Base-by-base conservation (phyloP, 495 filamentous ascomycete genomes). In the Daldinia decipiens region DNA sequence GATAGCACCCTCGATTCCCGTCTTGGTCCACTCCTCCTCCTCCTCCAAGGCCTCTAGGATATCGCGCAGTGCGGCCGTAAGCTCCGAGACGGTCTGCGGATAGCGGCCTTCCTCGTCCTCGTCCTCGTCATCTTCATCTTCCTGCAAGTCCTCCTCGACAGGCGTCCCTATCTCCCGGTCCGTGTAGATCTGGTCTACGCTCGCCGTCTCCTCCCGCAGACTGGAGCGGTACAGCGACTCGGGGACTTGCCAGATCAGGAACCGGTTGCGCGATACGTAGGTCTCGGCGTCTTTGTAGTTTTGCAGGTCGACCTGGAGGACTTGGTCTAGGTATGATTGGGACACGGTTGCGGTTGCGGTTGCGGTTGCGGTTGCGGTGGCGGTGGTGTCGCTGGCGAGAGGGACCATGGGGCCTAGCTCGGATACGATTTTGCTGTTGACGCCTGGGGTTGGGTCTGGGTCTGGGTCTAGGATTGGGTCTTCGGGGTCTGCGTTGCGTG, bases 301-400 rank as follows among this genome's bases (percentile, higher is more conserved):
- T 53, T 86, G 82, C n/a, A 85, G 79, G 74, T 92, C 90, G 5
- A 84, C 79, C 17, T 80, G 78, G 29, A 95, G 76, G 40, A 96
- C 77, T 1, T 78, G 73, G 11, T 78, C 68, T 31, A 93, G 53
- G 62, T 84, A 85, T 21, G 69, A 62, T 55, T 59, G 56, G 27
- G 67, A 72, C 5, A 72, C 15, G 5, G 26, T 29, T 3, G 27
- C n/a, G n/a, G 15, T 45, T 12, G 15, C 36, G 31, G 7, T n/a
- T n/a, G n/a, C n/a, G n/a, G n/a, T n/a, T n/a, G n/a, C 4, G 32
- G 32, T 26, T 9, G 69, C 6, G n/a, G 15, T 45, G 31, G 7
- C 2, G 32, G 32, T 26, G 15, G 69, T 7, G 54, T 21, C 72
- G 21, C 31, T 67, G 27, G 59, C 34, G 53, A n/a, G 52, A 55